Base-by-base conservation (phyloP, 192 early-diverging fungal genomes). In the Coemansia sp. region DNA sequence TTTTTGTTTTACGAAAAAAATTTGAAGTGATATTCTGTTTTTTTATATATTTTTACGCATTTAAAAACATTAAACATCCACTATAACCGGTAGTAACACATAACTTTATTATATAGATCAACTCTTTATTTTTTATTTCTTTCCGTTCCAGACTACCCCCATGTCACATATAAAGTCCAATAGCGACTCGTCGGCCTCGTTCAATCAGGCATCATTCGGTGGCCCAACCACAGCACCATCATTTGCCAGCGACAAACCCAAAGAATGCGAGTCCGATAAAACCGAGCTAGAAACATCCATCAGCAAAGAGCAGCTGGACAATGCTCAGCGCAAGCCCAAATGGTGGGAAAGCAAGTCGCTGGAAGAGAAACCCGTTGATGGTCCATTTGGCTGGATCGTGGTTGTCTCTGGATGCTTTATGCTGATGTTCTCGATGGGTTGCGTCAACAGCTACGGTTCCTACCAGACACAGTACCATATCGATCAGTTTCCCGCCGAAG, bases 371-470 rank as follows among this genome's bases (percentile, higher is more conserved):
- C 77, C 77, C 11, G 48, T 66, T 16, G 80, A 78, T 55, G 63
- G 75, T 10, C 7, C 32, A 5, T 81, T 72, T 55, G 86, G 80
- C n/a, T 87, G 86, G 86, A 52, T 72, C 1, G 83, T 87, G 7
- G 55, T 56, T 2, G 55, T 22, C n/a, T 10, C 55, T 14, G 55
- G 55, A 16, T 56, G 55, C n/a, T 56, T 56, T 3, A 56, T 56
- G 55, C 55, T 56, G 42, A 75, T 75, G 73, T 17, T 75, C 12
- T 61, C 64, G 3, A 66, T 69, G 11, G 73, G 73, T 10, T 33
- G 34, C n/a, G 63, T 63, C 8, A 69, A 54, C 4, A 54, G 63
- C 8, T 75, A 58, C 49, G 67, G 67, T 28, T 63, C 67, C n/a
- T 75, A 75, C 59, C 40, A 64, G 2, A 61, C 69, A 50, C 67